Evolutionary conservation across 1,139 yeast species (phyloP).

Genomic region (Zygosaccharomyces pseudobailii): DNA sequence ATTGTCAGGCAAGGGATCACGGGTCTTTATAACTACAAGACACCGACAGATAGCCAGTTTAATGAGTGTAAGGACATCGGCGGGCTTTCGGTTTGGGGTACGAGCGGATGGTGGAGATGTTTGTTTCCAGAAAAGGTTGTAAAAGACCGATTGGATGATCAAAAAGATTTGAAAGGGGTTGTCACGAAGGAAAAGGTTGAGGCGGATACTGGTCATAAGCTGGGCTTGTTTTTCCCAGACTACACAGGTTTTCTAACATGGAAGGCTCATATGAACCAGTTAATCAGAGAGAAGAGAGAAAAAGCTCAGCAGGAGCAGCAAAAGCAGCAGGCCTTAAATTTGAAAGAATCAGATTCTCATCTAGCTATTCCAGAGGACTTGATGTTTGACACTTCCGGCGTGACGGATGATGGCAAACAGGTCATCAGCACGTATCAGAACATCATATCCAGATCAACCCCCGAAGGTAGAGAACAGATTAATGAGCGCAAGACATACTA

Average conservation of each 20-base stretch:
- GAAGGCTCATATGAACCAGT: conserved; percentile 49
- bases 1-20: conserved; percentile 22
- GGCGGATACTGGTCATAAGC: conserved; percentile 35
- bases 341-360: conserved; percentile 20
- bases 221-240: conserved; percentile 52
- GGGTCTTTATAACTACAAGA: conserved; percentile 53
- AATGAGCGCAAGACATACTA: conserved; percentile 51
- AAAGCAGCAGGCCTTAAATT: conserved; percentile 11
- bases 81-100: conserved; percentile 77
- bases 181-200: conserved; percentile 51
- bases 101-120: conserved; percentile 82
- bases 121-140: conserved; percentile 61
- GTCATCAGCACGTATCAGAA: conserved; percentile 50
- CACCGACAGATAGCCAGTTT: conserved; percentile 60
- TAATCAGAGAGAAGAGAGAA: conserved; percentile 33
- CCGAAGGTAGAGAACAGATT: conserved; percentile 53
- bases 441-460: conserved; percentile 44
- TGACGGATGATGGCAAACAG: conserved; percentile 30
- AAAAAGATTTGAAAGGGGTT: conserved; percentile 25
- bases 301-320: conserved; percentile 26
- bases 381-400: conserved; percentile 15
- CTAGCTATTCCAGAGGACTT: conserved; percentile 34
- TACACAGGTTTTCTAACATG: conserved; percentile 64
- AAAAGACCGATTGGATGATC: conserved; percentile 27
- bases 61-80: conserved; percentile 55